These are phyloP conservation scores for Mycena vulgaris DNA, from an alignment of 768 basidiomycete species.

Conservation along the genomic window DNA sequence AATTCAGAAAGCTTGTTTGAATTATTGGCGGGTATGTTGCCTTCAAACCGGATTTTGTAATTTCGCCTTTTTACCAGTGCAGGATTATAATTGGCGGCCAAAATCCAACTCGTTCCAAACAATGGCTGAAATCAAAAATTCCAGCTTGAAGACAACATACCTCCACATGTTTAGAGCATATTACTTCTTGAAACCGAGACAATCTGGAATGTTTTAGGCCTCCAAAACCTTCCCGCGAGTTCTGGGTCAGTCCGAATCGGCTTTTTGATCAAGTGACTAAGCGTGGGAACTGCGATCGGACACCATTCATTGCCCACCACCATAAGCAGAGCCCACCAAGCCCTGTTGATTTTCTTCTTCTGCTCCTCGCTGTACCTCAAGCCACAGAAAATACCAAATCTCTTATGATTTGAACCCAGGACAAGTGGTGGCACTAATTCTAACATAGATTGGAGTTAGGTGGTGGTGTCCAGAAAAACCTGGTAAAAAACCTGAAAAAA, in stretches of 20 bases:
- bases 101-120: background rate
- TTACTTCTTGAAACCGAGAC: background rate
- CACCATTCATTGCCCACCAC: background rate
- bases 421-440: too few relatives aligned
- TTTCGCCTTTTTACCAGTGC: background rate
- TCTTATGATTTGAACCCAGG: too few relatives aligned
- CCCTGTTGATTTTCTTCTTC: too few relatives aligned
- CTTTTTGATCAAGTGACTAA: background rate
- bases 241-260: background rate
- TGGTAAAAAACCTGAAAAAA: too few relatives aligned
- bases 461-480: too few relatives aligned
- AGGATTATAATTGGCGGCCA: background rate
- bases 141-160: background rate
- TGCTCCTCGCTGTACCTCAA: too few relatives aligned
- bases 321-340: too few relatives aligned
- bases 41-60: background rate
- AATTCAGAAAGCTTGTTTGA: background rate
- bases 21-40: background rate
- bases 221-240: slow-evolving; percentile 5
- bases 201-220: background rate
- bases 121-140: background rate
- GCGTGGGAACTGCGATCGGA: background rate
- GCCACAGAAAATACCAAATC: too few relatives aligned
- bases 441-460: too few relatives aligned
- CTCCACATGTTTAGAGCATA: background rate